phyloP scores from a whole-genome alignment of 345 rosid genomes.

The Noccaea bulbosa region DNA sequence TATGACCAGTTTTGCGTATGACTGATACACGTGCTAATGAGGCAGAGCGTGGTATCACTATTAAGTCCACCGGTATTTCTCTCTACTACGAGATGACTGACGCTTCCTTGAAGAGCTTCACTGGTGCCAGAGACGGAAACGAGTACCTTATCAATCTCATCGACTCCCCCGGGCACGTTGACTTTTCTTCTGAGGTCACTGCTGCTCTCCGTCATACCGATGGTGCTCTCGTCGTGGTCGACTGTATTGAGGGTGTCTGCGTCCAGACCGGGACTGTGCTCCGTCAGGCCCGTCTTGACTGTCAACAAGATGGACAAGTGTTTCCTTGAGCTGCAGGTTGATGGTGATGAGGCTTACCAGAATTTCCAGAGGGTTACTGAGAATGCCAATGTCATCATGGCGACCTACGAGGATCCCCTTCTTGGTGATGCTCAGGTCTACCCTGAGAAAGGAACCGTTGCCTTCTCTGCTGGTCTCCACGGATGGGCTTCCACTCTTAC shows the following conservation, averaged over 20 bases:
- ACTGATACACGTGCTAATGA: slow-evolving; percentile 85
- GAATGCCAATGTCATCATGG: slow-evolving; percentile 86
- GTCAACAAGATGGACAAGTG: slow-evolving; percentile 95
- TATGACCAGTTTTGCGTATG: slow-evolving; percentile 94
- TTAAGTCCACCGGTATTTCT: slow-evolving; percentile 85
- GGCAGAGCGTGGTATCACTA: slow-evolving; percentile 89
- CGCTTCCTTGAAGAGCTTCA: slow-evolving; percentile 57
- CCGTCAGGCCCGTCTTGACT: slow-evolving; percentile 77
- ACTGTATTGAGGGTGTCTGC: slow-evolving; percentile 85
- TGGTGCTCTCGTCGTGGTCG: slow-evolving; percentile 88
- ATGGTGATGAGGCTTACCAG: slow-evolving; percentile 91
- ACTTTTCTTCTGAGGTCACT: slow-evolving; percentile 85
- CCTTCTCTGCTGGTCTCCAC: slow-evolving; percentile 86
- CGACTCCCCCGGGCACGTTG: slow-evolving; percentile 86
- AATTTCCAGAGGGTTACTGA: slow-evolving; percentile 78
- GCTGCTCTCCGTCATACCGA: slow-evolving; percentile 94
- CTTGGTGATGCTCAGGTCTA: slow-evolving; percentile 83
- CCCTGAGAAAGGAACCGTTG: slow-evolving; percentile 85
- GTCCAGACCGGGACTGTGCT: slow-evolving; percentile 88
- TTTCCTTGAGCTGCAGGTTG: slow-evolving; percentile 87
- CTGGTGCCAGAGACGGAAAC: slow-evolving; percentile 65
- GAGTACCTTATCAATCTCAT: slow-evolving; percentile 85
- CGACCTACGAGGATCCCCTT: slow-evolving; percentile 84
- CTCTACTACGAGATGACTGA: slow-evolving; percentile 73
- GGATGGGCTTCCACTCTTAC: slow-evolving; percentile 87